A percentile compares a stretch with the other conserved stretches of the same genome.
Conservation (phyloP, 108 stramenopile species). For the Schizochytrium sp. region DNA sequence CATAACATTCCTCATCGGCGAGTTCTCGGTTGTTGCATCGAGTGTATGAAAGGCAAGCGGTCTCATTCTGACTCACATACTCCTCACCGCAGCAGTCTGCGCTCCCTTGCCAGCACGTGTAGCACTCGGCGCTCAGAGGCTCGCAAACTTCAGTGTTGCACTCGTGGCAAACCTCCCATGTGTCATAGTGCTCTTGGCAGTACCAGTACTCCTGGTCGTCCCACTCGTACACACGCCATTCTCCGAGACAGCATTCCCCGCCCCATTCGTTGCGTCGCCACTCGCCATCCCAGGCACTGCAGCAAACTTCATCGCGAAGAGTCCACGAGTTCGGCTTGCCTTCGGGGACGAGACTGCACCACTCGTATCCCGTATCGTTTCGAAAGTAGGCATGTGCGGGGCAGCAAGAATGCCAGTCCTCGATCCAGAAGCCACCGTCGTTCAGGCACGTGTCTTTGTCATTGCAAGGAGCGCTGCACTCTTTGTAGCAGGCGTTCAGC, state of each 20-base stretch:
- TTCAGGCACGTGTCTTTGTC: neutral
- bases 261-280: neutral
- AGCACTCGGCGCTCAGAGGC: neutral
- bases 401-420: neutral
- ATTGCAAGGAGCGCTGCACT: neutral
- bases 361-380: neutral
- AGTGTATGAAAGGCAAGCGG: neutral
- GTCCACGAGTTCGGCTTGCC: neutral
- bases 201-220: neutral
- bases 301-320: neutral
- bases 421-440: neutral
- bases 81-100: neutral
- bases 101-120: neutral
- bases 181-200: neutral
- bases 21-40: neutral
- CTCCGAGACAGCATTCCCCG: neutral
- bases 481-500: neutral
- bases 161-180: neutral
- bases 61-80: neutral
- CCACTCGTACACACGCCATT: neutral
- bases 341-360: neutral
- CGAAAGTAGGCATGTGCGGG: neutral
- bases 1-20: neutral
- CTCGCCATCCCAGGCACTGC: neutral
- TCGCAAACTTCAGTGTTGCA: neutral